These are phyloP conservation scores for Cystofilobasidium bisporidii DNA, from an alignment of 768 basidiomycete species.

Conservation along the genomic window DNA sequence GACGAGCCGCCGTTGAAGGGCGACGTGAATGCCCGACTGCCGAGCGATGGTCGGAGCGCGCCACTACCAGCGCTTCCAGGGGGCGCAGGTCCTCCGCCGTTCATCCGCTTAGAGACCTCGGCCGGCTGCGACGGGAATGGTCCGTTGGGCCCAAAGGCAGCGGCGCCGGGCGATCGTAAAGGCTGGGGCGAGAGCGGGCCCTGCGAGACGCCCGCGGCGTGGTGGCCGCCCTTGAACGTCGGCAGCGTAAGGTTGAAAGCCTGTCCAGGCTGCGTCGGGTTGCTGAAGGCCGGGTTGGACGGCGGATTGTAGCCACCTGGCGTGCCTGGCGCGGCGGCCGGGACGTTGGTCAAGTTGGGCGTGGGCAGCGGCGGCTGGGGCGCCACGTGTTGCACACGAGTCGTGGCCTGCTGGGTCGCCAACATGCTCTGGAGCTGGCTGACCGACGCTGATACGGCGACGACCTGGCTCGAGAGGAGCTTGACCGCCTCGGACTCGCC, in stretches of 20 bases:
- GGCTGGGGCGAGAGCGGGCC: slow-evolving; percentile 1
- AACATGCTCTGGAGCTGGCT: slow-evolving; percentile 23
- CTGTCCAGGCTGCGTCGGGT: not conserved
- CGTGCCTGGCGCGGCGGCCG: not conserved
- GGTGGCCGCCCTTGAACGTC: not conserved
- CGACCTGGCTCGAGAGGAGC: slow-evolving; percentile 22
- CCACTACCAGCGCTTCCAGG: not conserved
- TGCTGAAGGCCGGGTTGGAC: slow-evolving; percentile 2
- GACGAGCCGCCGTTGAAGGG: slow-evolving; percentile 8
- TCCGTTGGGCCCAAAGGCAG: not conserved
- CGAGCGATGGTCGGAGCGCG: not conserved
- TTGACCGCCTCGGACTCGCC: slow-evolving; percentile 15
- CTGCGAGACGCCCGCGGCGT: not conserved
- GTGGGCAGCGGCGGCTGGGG: not conserved
- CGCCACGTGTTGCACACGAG: not conserved
- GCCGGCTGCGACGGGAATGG: not conserved
- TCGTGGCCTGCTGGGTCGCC: slow-evolving; percentile 11
- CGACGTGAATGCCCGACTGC: slow-evolving; percentile 9
- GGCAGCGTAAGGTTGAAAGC: not conserved
- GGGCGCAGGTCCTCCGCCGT: not conserved
- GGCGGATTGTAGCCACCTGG: not conserved
- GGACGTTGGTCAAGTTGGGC: not conserved
- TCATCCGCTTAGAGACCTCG: not conserved
- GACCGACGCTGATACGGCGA: slow-evolving; percentile 26
- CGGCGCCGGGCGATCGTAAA: not conserved